A percentile compares a stretch with the other conserved stretches of the same genome.
Conservation (phyloP, 208 protist species). For the Crithidia brevicula region DNA sequence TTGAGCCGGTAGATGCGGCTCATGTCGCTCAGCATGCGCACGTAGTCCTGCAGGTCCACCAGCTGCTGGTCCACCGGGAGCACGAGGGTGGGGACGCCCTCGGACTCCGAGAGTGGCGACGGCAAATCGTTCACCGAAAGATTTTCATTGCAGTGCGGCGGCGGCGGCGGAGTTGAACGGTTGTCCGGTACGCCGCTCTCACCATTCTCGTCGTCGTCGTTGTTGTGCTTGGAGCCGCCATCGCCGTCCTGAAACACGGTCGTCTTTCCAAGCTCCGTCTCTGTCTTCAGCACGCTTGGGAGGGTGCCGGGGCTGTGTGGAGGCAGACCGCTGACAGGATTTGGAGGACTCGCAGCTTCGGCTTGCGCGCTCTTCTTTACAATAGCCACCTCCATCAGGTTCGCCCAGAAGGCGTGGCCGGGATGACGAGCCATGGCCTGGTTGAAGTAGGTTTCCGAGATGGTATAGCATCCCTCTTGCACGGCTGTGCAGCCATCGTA, state of each 20-base stretch:
- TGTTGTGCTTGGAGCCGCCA: neutral
- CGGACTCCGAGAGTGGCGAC: neutral
- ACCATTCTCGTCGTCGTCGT: neutral
- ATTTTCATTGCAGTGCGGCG: neutral
- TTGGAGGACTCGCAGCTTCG: neutral
- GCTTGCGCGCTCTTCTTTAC: neutral
- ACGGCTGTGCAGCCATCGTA: conserved; percentile 19
- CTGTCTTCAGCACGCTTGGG: neutral
- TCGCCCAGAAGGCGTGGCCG: conserved; percentile 19
- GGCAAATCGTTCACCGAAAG: neutral
- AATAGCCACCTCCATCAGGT: conserved; percentile 3
- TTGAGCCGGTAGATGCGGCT: neutral
- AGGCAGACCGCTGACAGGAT: neutral
- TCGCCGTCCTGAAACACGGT: conserved; percentile 4
- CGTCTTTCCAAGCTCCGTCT: neutral
- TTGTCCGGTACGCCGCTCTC: neutral
- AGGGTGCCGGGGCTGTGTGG: neutral
- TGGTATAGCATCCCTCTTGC: conserved; percentile 15
- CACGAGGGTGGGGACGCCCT: neutral
- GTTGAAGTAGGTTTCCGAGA: conserved; percentile 32
- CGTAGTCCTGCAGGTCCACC: neutral
- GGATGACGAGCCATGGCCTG: conserved; percentile 21
- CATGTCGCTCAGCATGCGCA: conserved; percentile 6
- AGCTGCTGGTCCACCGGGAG: neutral
- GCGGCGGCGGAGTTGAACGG: too few relatives aligned